A percentile compares a stretch with the other conserved stretches of the same genome.
These are phyloP conservation scores for Alloteropsis angusta DNA, from an alignment of 202 grass and related monocot genomes.

Conservation along the genomic window DNA sequence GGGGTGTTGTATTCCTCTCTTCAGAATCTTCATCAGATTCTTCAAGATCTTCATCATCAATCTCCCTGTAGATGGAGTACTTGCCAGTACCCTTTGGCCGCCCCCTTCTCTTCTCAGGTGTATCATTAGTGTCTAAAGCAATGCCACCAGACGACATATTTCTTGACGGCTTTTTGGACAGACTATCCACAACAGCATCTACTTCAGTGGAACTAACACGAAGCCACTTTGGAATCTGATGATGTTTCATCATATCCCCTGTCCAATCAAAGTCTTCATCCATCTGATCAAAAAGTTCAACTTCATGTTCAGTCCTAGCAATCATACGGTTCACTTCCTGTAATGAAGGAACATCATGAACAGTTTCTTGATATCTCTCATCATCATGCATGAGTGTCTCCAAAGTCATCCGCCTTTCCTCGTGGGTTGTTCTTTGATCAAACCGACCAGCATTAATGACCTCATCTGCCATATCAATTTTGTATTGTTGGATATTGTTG, in stretches of 20 bases:
- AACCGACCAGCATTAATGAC: conserved; percentile 99
- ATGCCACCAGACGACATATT: conserved; percentile 47
- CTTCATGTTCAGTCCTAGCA: conserved; percentile 75
- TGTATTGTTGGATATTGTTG: conserved; percentile 96
- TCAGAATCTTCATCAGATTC: conserved; percentile 71
- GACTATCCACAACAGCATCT: conserved; percentile 48
- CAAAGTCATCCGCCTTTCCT: conserved; percentile 91
- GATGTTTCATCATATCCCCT: conserved; percentile 77
- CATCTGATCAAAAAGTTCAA: conserved; percentile 98
- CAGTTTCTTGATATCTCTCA: conserved; percentile 84
- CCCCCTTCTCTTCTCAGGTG: conserved; percentile 67
- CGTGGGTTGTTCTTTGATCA: conserved; percentile 98
- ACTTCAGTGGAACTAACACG: conserved; percentile 65
- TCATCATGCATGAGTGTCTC: conserved; percentile 97
- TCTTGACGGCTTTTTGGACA: conserved; percentile 75
- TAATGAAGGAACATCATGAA: conserved; percentile 93
- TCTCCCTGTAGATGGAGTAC: conserved; percentile 74
- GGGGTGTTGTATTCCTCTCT: conserved; percentile 43
- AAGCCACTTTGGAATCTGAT: conserved; percentile 90
- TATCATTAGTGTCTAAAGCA: conserved; percentile 43
- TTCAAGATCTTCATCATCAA: conserved; percentile 76
- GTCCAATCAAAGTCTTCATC: conserved; percentile 97
- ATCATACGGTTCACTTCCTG: conserved; percentile 99
- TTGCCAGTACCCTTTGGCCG: conserved; percentile 47
- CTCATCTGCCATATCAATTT: conserved; percentile 99